phyloP scores from a whole-genome alignment of 2,329 filamentous ascomycete genomes.

The Xylariaceae sp. region DNA sequence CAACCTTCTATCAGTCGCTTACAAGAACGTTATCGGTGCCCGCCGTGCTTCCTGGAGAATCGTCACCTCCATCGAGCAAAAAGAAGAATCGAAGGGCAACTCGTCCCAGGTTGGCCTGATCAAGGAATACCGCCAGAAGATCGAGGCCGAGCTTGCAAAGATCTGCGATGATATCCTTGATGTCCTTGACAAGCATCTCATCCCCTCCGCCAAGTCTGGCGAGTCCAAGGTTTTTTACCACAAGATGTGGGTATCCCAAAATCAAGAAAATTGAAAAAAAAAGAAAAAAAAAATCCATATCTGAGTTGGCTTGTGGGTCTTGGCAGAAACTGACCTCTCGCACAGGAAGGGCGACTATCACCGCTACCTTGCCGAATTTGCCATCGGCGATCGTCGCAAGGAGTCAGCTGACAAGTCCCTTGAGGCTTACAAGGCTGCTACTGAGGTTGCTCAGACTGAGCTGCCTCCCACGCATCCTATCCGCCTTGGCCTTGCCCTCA shows the following conservation, averaged over 20 bases:
- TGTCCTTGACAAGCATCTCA: conserved; percentile 89
- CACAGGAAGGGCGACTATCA: conserved; percentile 98
- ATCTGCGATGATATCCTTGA: conserved; percentile 97
- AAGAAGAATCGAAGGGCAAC: conserved; percentile 99
- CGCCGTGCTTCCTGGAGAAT: conserved; percentile 98
- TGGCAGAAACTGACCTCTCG: conserved; percentile 26
- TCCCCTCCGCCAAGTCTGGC: conserved; percentile 87
- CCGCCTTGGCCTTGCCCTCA: conserved; percentile 84
- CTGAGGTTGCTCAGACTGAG: conserved; percentile 84
- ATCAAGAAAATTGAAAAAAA: neutral
- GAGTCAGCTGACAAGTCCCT: conserved; percentile 88
- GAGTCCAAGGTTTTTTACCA: conserved; percentile 99
- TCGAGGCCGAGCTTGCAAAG: conserved; percentile 92
- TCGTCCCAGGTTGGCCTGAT: conserved; percentile 84
- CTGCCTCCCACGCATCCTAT: conserved; percentile 90
- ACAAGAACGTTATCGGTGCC: conserved; percentile 98
- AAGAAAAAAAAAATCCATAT: neutral
- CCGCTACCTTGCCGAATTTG: conserved; percentile 97
- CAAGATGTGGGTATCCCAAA: conserved; percentile 79
- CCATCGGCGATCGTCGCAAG: conserved; percentile 91
- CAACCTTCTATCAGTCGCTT: conserved; percentile 94
- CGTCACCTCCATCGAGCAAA: conserved; percentile 97
- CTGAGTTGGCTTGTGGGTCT: neutral
- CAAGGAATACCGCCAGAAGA: conserved; percentile 98
- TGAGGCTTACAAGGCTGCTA: conserved; percentile 94